phyloP scores from a whole-genome alignment of 2,329 filamentous ascomycete species.

The Fusarium sp. region DNA sequence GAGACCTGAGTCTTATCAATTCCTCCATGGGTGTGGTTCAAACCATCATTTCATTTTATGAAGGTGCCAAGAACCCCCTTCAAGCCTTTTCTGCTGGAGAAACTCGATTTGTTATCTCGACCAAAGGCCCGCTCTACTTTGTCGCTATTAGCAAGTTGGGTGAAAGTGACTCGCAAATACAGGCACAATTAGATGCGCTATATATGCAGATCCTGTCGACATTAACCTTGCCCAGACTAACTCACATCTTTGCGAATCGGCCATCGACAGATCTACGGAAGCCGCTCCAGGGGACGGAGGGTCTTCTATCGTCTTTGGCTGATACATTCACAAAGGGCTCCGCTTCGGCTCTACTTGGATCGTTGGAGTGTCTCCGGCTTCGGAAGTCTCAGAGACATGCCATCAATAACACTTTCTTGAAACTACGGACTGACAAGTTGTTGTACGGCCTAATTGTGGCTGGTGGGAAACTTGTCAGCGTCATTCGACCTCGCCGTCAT shows the following conservation, averaged over 20 bases:
- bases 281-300: slow-evolving; percentile 91
- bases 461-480: slow-evolving; percentile 91
- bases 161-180: slow-evolving; percentile 91
- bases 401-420: slow-evolving; percentile 90
- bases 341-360: slow-evolving; percentile 86
- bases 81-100: slow-evolving; percentile 88
- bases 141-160: slow-evolving; percentile 91
- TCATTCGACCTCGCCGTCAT: slow-evolving; percentile 92
- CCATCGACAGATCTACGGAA: slow-evolving; percentile 94
- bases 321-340: slow-evolving; percentile 96
- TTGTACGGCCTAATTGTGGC: slow-evolving; percentile 95
- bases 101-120: slow-evolving; percentile 85
- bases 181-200: slow-evolving; percentile 87
- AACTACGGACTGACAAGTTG: slow-evolving; percentile 78
- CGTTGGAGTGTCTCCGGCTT: slow-evolving; percentile 92
- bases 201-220: slow-evolving; percentile 99
- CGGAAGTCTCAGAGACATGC: slow-evolving; percentile 86
- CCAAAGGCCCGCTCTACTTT: slow-evolving; percentile 88
- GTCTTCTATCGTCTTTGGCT: slow-evolving; percentile 87
- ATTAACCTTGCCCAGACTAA: slow-evolving; percentile 86
- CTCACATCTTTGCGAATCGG: slow-evolving; percentile 86
- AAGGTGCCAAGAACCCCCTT: slow-evolving; percentile 80
- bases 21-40: slow-evolving; percentile 95
- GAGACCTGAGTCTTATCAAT: slow-evolving; percentile 89
- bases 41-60: slow-evolving; percentile 97